Percentiles rank a stretch among this genome's conserved stretches.
Evolutionary conservation across 2,329 filamentous ascomycete genomes (phyloP).

Genomic region (Raffaelea ambrosiae): DNA sequence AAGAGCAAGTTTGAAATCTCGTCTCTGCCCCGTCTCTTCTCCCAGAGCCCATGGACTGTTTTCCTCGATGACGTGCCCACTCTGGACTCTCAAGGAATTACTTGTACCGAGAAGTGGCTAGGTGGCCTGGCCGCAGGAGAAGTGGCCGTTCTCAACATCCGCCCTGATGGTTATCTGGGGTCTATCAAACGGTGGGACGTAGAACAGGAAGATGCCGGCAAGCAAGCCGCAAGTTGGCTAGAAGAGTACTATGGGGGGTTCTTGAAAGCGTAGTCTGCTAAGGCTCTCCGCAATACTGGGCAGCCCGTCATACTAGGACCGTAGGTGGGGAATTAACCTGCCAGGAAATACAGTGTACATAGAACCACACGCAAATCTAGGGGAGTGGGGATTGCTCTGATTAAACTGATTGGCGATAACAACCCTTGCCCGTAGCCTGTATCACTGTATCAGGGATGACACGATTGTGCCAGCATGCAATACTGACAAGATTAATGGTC

Average conservation of each 20-base stretch:
- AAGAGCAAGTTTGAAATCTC: slow-evolving; percentile 56
- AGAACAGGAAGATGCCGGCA: slow-evolving; percentile 36
- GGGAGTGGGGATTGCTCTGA: no score
- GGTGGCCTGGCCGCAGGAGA: slow-evolving; percentile 46
- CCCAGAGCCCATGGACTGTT: slow-evolving; percentile 60
- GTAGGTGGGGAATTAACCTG: no score
- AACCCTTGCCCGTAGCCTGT: no score
- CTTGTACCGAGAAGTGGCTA: slow-evolving; percentile 61
- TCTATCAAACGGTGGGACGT: slow-evolving; percentile 45
- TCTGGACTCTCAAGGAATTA: slow-evolving; percentile 39
- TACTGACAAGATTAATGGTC: no score
- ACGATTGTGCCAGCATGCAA: no score
- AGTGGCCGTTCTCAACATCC: slow-evolving; percentile 56
- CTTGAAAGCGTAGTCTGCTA: slow-evolving; percentile 31
- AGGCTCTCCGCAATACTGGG: background rate
- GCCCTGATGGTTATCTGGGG: slow-evolving; percentile 67
- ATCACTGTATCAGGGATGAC: no score
- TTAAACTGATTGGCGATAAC: no score
- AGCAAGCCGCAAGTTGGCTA: slow-evolving; percentile 43
- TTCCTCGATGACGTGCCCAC: slow-evolving; percentile 59
- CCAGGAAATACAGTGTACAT: no score
- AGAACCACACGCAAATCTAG: no score
- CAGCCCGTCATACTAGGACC: no score
- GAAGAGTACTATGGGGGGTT: slow-evolving; percentile 46
- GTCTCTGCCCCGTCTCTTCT: slow-evolving; percentile 51